phyloP scores from a whole-genome alignment of 345 rosid genomes.

The Sisymbrium altissimum region DNA sequence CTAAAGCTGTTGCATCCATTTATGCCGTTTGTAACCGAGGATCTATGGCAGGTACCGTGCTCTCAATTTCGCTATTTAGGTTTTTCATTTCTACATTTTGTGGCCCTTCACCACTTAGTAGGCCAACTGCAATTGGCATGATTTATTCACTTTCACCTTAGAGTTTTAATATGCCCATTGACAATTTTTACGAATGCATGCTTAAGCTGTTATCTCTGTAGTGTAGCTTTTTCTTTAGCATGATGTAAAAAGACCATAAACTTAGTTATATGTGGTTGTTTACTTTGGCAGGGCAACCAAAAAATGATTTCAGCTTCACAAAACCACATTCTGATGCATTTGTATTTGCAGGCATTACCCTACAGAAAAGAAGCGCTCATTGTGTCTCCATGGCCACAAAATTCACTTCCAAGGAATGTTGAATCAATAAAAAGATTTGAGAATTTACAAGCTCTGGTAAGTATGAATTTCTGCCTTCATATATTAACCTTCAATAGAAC shows the following conservation, averaged over 20 bases:
- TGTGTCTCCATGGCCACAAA: slow-evolving; percentile 83
- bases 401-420: slow-evolving; percentile 63
- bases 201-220: slow-evolving; percentile 15
- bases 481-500: not conserved
- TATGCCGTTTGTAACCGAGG: slow-evolving; percentile 97
- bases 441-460: slow-evolving; percentile 84
- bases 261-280: not conserved
- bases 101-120: not conserved
- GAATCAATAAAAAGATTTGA: slow-evolving; percentile 71
- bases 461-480: slow-evolving; percentile 26
- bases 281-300: slow-evolving; percentile 2
- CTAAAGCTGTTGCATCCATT: slow-evolving; percentile 92
- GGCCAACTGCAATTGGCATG: not conserved
- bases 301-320: not conserved
- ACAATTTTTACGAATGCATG: not conserved
- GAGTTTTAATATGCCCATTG: not conserved
- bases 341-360: slow-evolving; percentile 67
- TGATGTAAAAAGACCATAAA: not conserved
- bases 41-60: slow-evolving; percentile 83
- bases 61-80: not conserved
- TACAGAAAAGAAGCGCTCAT: slow-evolving; percentile 73
- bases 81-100: not conserved
- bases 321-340: not conserved
- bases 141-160: not conserved
- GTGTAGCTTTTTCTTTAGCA: not conserved